Evolutionary conservation across 495 filamentous ascomycete species (phyloP), one percentile per base, ranked within the genome.

Genomic region (Aspergillus avenaceus): DNA sequence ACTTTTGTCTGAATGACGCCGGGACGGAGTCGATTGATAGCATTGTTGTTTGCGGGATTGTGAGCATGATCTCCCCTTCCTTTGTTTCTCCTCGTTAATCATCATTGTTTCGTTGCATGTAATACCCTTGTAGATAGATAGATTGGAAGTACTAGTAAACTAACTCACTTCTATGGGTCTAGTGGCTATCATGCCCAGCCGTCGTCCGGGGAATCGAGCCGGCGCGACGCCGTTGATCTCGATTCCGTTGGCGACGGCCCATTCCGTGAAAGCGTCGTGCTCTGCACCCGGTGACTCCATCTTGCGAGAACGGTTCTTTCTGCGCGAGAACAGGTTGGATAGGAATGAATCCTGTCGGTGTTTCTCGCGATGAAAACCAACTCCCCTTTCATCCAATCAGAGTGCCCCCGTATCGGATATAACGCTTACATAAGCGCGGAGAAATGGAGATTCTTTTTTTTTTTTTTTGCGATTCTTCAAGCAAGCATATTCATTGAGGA

Each of bases 181-280:
- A 2, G 79, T 80, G 5, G 87, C 83, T 11, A 87, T 71, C 26
- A 92, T 79, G 16, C 88, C 86, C 16, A 90, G 66, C 18, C 88
- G 85, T 28, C 81, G 72, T 3, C 81, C 80, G 0, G 81, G 79
- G 23, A 90, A 74, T 64, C 48, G 65, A 14, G 58, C 68, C 14
- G 83, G 77, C 18, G 59, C 62, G 38, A 89, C 75, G 19, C 82
- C 81, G 31, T 78, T 72, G 36, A 85, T 69, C 21, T 67, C 63
- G 41, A 86, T 66, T 4, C 81, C 80, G 21, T 75, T 65, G 7
- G 65, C 61, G 5, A 60, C 65, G 14, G 81, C 79, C 84, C 84
- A 88, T 53, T 62, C 32, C 19, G 75, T 66, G 23, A 86, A 79
- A 0, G 70, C 64, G 11, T 71, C 56, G 48, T 72, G 67, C 16